These are phyloP conservation scores for Shiraia sp. DNA, from an alignment of 2,329 filamentous ascomycete species.

Conservation along the genomic window DNA sequence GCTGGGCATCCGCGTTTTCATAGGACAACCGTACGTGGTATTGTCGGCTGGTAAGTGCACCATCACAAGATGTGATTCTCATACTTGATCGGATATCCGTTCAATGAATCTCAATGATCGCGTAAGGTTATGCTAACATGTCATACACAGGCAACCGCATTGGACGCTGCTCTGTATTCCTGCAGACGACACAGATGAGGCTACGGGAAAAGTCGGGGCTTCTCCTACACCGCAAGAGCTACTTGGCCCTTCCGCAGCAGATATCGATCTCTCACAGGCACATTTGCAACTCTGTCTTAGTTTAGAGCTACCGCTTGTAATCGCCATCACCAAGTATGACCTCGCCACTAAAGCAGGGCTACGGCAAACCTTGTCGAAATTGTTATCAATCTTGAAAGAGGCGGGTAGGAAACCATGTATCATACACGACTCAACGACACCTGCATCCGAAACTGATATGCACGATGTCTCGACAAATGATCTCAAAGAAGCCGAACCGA, in stretches of 20 bases:
- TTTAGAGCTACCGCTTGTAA: slow-evolving; percentile 73
- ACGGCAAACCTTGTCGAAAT: slow-evolving; percentile 69
- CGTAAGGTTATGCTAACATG: slow-evolving; percentile 10
- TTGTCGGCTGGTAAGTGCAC: slow-evolving; percentile 75
- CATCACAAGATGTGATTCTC: not conserved
- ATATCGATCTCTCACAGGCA: slow-evolving; percentile 73
- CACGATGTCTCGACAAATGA: slow-evolving; percentile 62
- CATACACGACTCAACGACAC: slow-evolving; percentile 48
- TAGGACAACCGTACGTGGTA: slow-evolving; percentile 81
- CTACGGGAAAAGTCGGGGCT: slow-evolving; percentile 46
- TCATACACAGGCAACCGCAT: slow-evolving; percentile 66
- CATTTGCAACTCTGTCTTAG: slow-evolving; percentile 86
- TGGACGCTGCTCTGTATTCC: slow-evolving; percentile 90
- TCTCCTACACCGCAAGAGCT: slow-evolving; percentile 58
- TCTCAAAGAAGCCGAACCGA: slow-evolving; percentile 61
- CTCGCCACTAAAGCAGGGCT: slow-evolving; percentile 75
- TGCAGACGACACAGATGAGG: slow-evolving; percentile 69
- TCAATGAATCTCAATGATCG: too few species aligned
- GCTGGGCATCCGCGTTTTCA: slow-evolving; percentile 89
- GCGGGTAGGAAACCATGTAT: slow-evolving; percentile 75
- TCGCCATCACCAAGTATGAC: slow-evolving; percentile 91
- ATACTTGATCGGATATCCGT: too few species aligned
- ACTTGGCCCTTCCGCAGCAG: slow-evolving; percentile 56
- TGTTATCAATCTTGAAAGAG: slow-evolving; percentile 78
- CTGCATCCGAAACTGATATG: slow-evolving; percentile 48